Evolutionary conservation across 2,329 filamentous ascomycete species (phyloP).

Genomic region (Ustulina deusta): DNA sequence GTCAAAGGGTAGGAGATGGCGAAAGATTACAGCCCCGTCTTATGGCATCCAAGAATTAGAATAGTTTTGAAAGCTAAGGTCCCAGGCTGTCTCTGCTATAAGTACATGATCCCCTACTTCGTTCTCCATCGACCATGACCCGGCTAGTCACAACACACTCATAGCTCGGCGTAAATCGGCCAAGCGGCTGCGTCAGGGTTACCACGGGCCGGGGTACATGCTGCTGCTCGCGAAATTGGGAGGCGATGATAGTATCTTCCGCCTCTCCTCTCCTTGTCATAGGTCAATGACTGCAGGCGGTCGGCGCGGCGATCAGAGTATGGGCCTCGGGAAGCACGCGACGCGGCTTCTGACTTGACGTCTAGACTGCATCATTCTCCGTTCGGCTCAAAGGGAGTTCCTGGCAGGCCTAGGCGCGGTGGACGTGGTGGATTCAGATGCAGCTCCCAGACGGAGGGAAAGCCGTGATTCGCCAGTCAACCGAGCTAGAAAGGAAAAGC

Average conservation of each 20-base stretch:
- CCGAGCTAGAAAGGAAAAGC: constrained; percentile 51
- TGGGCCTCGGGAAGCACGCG: constrained; percentile 34
- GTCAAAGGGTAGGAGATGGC: neutral
- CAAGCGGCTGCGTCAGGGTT: constrained; percentile 50
- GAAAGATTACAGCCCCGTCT: constrained; percentile 13
- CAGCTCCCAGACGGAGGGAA: constrained; percentile 36
- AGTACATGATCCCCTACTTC: constrained; percentile 9
- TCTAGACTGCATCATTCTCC: constrained; percentile 37
- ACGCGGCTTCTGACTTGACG: constrained; percentile 41
- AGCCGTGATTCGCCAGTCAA: constrained; percentile 62
- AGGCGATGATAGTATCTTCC: constrained; percentile 24
- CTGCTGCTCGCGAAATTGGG: constrained; percentile 17
- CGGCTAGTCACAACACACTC: constrained; percentile 34
- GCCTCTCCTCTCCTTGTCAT: constrained; percentile 9
- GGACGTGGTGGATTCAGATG: constrained; percentile 27
- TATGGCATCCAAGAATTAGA: neutral
- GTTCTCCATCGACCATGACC: constrained; percentile 13
- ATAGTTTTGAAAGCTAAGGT: neutral
- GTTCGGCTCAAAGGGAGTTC: constrained; percentile 55
- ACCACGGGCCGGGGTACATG: constrained; percentile 31
- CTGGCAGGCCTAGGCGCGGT: constrained; percentile 39
- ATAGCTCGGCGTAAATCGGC: constrained; percentile 51
- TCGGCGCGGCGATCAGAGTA: constrained; percentile 9
- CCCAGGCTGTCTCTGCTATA: neutral
- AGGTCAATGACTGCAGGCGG: constrained; percentile 12